Conservation (phyloP, 768 basidiomycete species). For the Kwoniella shandongensis region DNA sequence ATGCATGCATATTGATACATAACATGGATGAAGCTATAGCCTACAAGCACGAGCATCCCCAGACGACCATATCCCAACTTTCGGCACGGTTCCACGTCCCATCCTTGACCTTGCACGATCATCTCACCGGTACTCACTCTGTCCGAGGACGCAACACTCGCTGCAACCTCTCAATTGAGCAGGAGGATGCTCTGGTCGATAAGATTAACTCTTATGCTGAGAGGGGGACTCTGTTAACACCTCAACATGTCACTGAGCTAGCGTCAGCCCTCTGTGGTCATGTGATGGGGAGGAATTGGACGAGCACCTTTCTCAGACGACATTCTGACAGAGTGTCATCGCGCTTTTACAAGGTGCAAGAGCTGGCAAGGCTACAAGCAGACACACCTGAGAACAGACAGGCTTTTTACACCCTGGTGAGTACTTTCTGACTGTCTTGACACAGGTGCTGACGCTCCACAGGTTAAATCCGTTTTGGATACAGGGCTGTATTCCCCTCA, state of each 20-base stretch:
- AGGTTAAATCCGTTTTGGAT: conserved; percentile 10
- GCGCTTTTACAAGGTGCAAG: conserved; percentile 8
- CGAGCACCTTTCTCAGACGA: conserved; percentile 7
- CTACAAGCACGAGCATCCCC: conserved; percentile 8
- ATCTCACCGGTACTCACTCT: neutral
- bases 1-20: neutral
- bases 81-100: conserved; percentile 3
- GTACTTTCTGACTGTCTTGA: neutral
- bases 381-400: conserved; percentile 10
- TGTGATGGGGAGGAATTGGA: conserved; percentile 13
- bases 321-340: conserved; percentile 5
- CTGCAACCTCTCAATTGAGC: neutral
- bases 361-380: conserved; percentile 8
- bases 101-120: conserved; percentile 2
- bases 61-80: neutral
- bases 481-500: conserved; percentile 4
- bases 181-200: conserved; percentile 5
- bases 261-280: conserved; percentile 1
- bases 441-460: neutral
- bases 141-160: neutral
- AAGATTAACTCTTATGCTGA: conserved; percentile 16
- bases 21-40: conserved; percentile 3
- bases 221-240: conserved; percentile 16
- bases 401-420: conserved; percentile 15
- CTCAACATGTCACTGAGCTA: conserved; percentile 11